Base-by-base conservation (phyloP, 2,329 filamentous ascomycete genomes). In the Ophioceras dolichostomum region DNA sequence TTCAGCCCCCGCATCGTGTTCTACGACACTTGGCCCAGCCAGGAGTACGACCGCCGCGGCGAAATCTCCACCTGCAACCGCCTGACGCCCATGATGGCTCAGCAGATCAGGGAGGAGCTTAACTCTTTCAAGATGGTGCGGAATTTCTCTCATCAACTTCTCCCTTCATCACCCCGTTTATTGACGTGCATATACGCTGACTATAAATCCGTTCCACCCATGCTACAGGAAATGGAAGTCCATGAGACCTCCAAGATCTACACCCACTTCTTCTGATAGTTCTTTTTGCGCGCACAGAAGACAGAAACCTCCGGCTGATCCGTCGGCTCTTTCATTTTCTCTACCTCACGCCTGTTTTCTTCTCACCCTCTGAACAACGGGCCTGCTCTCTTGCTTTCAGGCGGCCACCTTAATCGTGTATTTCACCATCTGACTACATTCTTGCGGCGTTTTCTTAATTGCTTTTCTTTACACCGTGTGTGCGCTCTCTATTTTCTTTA, bases 101-200 rank as follows among this genome's bases (percentile, higher is more conserved):
- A 98, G 63, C 91, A 98, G 60, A 98, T 98, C 64, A 96, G 96
- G 64, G 91, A 98, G 64, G 91, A 98, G 65, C 75, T 98, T 49
- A 98, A 98, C 64, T 93, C 80, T 49, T 98, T 98, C 71, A 98
- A 98, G 61, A 98, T 98, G 91, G 86, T 91, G 66, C 43, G 79
- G 62, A 16, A 2, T 13, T 3, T 32, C 1, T 12, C n/a, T 20
- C 34, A 26, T 26, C 12, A 26, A 8, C 12, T 12, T 26, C 8
- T 26, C 22, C 22, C 22, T 26, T 26, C 22, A 7, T 26, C 22
- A 26, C 22, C 22, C 22, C 22, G 12, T 26, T 7, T 26, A 12
- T 12, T 26, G 22, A 26, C 22, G 22, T 7, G 8, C 38, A 37
- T 39, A 46, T 42, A 26, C 22, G 32, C 34, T 44, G 47, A 66